Evolutionary conservation across 2,329 filamentous ascomycete species (phyloP), one percentile per base, ranked within the genome.

Genomic region (Ceratocystiopsis sp.): DNA sequence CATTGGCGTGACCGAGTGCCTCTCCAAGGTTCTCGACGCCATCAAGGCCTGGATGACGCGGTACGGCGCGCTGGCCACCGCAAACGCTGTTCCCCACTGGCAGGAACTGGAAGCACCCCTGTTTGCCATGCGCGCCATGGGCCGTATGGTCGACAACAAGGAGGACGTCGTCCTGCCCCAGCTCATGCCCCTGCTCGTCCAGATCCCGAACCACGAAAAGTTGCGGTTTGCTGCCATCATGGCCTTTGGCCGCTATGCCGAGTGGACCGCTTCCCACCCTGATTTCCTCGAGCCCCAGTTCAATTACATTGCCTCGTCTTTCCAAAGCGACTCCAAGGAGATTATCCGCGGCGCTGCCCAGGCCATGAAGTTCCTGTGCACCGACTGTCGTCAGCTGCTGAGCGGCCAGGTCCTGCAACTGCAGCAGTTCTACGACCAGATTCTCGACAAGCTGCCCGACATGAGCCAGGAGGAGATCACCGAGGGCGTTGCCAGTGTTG

Each of bases 181-280:
- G 55, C 77, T 98, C 15, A 94, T 98, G 64, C 87, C 87, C 16
- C 69, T 98, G 45, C 77, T 98, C 49, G 85, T 94, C 12, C 84
- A 93, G 56, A 93, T 98, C 47, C 91, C 91, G 0, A 80, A 84
- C 55, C 91, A 98, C 54, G 85, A 96, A 61, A 98, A 96, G 65
- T 73, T 98, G n/a, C 84, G 87, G 9, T 98, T 98, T 61, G 89
- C 93, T 49, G 89, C 89, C 7, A 94, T 96, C 55, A 95, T 98
- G 86, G 87, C 93, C 3, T 73, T 98, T 18, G 91, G 86, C 35
- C 75, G 91, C 48, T 98, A 98, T 57, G 98, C 93, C 0, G 89
- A 96, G 60, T 98, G 91, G 91, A 98, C 93, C 0, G 78, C 91
- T 6, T 78, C 85, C 40, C 91, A 98, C 55, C 84, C 89, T 0